A percentile compares a stretch with the other conserved stretches of the same genome.
phyloP scores from a whole-genome alignment of 441 rosid species.

The Corymbia calophylla region DNA sequence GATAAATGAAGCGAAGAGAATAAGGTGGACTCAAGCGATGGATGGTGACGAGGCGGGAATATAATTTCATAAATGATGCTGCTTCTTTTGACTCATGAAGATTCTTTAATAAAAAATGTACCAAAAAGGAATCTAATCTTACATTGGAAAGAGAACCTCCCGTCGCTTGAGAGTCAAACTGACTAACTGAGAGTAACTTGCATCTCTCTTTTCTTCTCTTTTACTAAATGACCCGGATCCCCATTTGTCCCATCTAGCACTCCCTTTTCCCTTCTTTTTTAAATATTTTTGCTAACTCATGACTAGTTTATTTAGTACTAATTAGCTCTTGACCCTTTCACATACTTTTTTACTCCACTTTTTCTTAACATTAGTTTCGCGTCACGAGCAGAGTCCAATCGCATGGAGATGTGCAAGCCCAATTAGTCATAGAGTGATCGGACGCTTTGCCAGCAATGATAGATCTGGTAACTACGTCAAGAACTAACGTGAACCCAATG shows the following conservation, averaged over 20 bases:
- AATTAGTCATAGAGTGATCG: accelerated
- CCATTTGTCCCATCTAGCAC: neutral
- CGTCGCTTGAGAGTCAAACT: neutral
- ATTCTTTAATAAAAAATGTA: neutral
- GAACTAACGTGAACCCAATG: accelerated
- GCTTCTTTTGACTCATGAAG: neutral
- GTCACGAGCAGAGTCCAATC: neutral
- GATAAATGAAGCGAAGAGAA: neutral
- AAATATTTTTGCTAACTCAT: accelerated
- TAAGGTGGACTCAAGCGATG: neutral
- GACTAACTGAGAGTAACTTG: accelerated
- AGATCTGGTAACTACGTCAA: accelerated
- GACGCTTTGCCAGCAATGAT: accelerated
- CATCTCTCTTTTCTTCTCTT: neutral
- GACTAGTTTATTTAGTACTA: neutral
- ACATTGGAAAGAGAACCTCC: neutral
- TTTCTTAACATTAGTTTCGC: neutral
- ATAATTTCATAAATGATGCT: neutral
- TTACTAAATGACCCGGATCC: neutral
- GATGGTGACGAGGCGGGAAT: neutral
- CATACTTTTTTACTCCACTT: neutral
- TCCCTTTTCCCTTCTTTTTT: neutral
- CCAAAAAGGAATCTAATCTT: neutral
- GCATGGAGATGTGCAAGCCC: accelerated
- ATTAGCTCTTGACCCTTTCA: neutral